These are phyloP conservation scores for Ogataea parapolymorpha DNA, from an alignment of 805 yeast species.

Conservation along the genomic window DNA sequence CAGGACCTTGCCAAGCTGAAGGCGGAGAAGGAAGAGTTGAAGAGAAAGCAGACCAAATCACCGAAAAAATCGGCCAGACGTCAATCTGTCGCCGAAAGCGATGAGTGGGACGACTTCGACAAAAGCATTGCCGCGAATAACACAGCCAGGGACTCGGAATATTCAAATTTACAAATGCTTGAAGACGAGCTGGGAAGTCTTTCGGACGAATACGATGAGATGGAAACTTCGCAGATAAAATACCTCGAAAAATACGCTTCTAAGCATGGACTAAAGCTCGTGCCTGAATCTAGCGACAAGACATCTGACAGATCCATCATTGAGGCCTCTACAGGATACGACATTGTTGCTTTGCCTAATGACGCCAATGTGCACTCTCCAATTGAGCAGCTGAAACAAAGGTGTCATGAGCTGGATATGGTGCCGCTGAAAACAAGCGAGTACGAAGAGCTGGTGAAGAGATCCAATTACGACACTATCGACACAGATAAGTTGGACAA, in stretches of 20 bases:
- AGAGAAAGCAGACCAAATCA: slow-evolving; percentile 12
- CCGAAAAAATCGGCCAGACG: neutral
- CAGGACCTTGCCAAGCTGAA: slow-evolving; percentile 44
- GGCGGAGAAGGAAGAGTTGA: slow-evolving; percentile 38
- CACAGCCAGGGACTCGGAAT: slow-evolving; percentile 18
- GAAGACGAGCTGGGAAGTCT: slow-evolving; percentile 23
- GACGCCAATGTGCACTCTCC: slow-evolving; percentile 16
- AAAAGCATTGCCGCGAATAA: slow-evolving; percentile 12
- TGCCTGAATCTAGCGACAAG: slow-evolving; percentile 9
- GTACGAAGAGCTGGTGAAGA: neutral
- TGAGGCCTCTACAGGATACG: slow-evolving; percentile 24
- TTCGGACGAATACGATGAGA: slow-evolving; percentile 8
- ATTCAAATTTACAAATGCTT: slow-evolving; percentile 11
- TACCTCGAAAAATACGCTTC: slow-evolving; percentile 33
- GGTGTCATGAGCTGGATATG: slow-evolving; percentile 14
- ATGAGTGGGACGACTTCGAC: slow-evolving; percentile 25
- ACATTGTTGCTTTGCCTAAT: slow-evolving; percentile 28
- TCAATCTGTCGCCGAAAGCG: slow-evolving; percentile 1
- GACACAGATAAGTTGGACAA: slow-evolving; percentile 21
- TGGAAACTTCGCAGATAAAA: slow-evolving; percentile 11
- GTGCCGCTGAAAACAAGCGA: slow-evolving; percentile 12
- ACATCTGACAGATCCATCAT: slow-evolving; percentile 19
- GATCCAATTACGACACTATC: slow-evolving; percentile 17
- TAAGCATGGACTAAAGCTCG: slow-evolving; percentile 20
- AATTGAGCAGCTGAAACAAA: slow-evolving; percentile 7